Evolutionary conservation across 371 early-diverging fungal species (phyloP), one percentile per base, ranked within the genome.

Genomic region (Mycotypha africana): DNA sequence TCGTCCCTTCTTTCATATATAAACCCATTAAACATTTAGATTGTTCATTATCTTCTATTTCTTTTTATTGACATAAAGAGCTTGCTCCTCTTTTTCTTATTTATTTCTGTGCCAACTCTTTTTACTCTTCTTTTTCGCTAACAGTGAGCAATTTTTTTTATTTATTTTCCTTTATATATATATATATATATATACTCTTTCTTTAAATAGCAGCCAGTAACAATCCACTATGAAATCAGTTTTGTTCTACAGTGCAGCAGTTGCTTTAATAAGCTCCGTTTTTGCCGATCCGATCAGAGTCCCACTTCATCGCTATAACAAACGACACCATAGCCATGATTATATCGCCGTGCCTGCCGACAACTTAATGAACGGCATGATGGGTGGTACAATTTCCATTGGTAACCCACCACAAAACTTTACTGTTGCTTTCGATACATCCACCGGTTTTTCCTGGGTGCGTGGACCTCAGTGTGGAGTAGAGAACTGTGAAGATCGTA

Each of bases 361-460:
- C 9, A 24, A 37, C 12, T 38, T 62, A 9, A 43, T 51, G 24
- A 52, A 58, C 35, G 63, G 63, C 19, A 58, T 58, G 53, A 38
- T 62, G 5, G 55, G 58, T 33, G 63, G 56, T 22, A 24, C 33
- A 17, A 35, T 62, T 14, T 33, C 51, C 17, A 48, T 62, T 28
- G 63, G 63, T 3, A 62, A 51, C 25, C 63, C 63, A 44, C 58
- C 63, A 10, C 58, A 62, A 26, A 48, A 58, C 16, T 45, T 62
- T 22, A 58, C 51, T 11, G 25, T 62, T 16, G 63, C 59, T 22
- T 58, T 62, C 19, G 63, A 62, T 31, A 62, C 63, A 4, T 53
- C 59, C 11, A 58, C 55, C 9, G 63, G 63, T 4, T 62, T 48
- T 39, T 46, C 56, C 9, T 62, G 63, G 63, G 47, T 58, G 19